Evolutionary conservation across 345 rosid species (phyloP), one percentile per base, ranked within the genome.

Genomic region (Toxicodendron radicans): DNA sequence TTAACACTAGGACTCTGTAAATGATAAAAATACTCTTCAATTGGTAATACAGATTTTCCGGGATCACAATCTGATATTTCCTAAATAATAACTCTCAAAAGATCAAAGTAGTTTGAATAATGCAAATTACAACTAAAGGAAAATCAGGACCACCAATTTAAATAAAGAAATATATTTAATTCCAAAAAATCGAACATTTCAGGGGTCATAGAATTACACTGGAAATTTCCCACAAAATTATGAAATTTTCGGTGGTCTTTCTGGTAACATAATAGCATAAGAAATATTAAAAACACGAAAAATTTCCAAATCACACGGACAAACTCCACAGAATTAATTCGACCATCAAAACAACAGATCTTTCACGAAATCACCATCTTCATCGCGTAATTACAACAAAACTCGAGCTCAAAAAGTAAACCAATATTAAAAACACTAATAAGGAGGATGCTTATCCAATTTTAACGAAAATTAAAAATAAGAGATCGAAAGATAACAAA

Each of bases 341-440:
- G 73, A 59, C 54, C 24, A 65, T 35, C 78, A 77, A 75, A 48
- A 73, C 74, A 46, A 64, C 56, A 79, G 76, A 84, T 84, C 81
- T 67, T 46, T 7, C 48, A 10, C 64, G 64, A 71, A 79, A 79
- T 81, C 80, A 70, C 16, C 76, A 67, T 45, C 69, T 58, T 6
- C 1, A 71, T n/a, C 43, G 43, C 16, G 7, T 41, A 14, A 30
- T 10, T 0, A 46, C 5, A 24, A 43, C 0, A 27, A 18, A 59
- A 59, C 65, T 14, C 20, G 3, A 30, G 17, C 48, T 0, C 5
- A 41, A 30, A 0, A 27, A 48, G 43, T 23, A 23, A 48, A 20
- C 2, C 3, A 64, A n/a, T 61, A 30, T 14, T 2, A 23, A 7
- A 3, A 68, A 68, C 10, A 5, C 16, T 21, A 7, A 69, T 7